These are phyloP conservation scores for Penicillium canariense DNA, from an alignment of 495 filamentous ascomycete genomes.

Conservation along the genomic window DNA sequence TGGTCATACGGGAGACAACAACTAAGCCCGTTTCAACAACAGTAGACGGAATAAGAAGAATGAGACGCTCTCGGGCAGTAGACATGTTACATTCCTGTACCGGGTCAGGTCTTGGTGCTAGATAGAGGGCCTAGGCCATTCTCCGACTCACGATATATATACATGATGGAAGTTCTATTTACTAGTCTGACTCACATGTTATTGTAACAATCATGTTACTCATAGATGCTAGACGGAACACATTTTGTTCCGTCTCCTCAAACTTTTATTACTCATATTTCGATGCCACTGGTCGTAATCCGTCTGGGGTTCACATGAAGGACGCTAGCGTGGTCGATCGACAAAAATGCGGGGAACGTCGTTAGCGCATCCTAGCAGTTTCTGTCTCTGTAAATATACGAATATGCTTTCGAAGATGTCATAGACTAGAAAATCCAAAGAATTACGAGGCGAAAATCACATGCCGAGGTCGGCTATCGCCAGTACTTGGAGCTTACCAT, in stretches of 20 bases:
- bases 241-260: neutral
- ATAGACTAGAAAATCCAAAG: neutral
- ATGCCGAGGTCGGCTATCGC: neutral
- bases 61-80: constrained; percentile 5
- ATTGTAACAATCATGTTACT: neutral
- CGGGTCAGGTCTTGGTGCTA: neutral
- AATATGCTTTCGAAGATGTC: neutral
- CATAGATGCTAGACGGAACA: neutral
- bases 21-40: constrained; percentile 9
- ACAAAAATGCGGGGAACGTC: constrained; percentile 13
- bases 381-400: neutral
- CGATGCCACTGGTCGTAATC: constrained; percentile 1
- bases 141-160: neutral
- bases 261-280: neutral
- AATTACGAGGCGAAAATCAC: constrained; percentile 2
- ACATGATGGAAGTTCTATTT: neutral
- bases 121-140: too few species aligned
- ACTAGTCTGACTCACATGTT: constrained; percentile 1
- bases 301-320: constrained; percentile 10
- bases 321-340: constrained; percentile 1
- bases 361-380: constrained; percentile 13
- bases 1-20: neutral
- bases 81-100: constrained; percentile 1
- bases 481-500: constrained; percentile 2
- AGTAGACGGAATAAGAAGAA: constrained; percentile 5